Base-by-base conservation (phyloP, 169 alveolate genomes). In the Plasmodium gallinaceum region DNA sequence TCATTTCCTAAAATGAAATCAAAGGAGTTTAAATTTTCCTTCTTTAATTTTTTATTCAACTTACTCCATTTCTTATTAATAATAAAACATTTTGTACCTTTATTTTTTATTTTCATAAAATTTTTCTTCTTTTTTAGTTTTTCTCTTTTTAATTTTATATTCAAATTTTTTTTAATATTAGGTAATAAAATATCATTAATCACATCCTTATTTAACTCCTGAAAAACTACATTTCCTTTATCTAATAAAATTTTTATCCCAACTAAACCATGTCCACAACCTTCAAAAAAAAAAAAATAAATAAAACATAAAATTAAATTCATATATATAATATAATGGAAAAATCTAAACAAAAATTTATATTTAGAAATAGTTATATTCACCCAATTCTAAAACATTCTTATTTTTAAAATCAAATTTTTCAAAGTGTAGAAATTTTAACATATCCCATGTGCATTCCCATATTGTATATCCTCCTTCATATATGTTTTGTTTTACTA, bases 391-490 rank as follows among this genome's bases (percentile, higher is more conserved):
- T 14, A 83, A 71, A 48, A 83, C 66, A 26, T 70, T 52, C 32
- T 54, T 83, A 69, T 71, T 83, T 62, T 62, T 43, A 54, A 83
- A 83, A 46, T 69, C 73, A 5, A 83, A 42, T 18, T 45, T 54
- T 61, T 83, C 86, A 32, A n/a, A 68, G 32, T 83, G 65, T 0
- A 83, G 46, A 51, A 83, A 83, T 42, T 42, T 83, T 48, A 83
- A 48, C 91, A 83, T 83, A 22, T 83, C 91, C 91, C 91, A 83
- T 48, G 91, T 83, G 60, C 91, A 83, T 32, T 83, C 91, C 91
- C 91, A 83, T 69, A 83, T 83, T 58, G 91, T 69, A 58, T 83
- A 83, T 37, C 91, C 91, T 37, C 91, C 91, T 54, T 83, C 91
- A 46, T 83, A 83, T 16, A 61, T 26, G 48, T 83, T 83, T 43